These are phyloP conservation scores for Suillus placidus DNA, from an alignment of 768 basidiomycete genomes.

Conservation along the genomic window DNA sequence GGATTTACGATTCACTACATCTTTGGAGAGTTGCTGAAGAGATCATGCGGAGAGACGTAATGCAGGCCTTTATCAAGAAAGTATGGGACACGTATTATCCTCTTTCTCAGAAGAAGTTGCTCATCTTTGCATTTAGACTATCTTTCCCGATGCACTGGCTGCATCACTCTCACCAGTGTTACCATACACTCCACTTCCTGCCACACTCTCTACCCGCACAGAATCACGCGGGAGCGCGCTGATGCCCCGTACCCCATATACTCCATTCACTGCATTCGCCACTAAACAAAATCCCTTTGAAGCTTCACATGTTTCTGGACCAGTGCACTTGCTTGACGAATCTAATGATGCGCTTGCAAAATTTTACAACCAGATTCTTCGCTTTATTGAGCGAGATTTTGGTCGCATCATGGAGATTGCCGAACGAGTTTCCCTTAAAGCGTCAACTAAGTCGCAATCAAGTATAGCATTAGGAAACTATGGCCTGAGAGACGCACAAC, in stretches of 20 bases:
- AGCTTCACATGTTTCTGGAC: constrained; percentile 32
- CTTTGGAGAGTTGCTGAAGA: constrained; percentile 91
- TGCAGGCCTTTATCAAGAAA: constrained; percentile 77
- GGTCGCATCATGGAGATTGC: constrained; percentile 75
- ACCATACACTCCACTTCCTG: constrained; percentile 71
- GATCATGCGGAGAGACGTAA: constrained; percentile 70
- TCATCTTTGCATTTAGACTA: constrained; percentile 51
- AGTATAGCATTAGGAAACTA: constrained; percentile 7
- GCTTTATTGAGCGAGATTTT: constrained; percentile 78
- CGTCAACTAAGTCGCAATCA: constrained; percentile 30
- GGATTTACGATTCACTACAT: constrained; percentile 77
- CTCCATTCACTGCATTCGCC: constrained; percentile 51
- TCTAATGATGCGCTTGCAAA: constrained; percentile 66
- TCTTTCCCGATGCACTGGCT: constrained; percentile 68
- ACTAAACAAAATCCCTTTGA: constrained; percentile 45
- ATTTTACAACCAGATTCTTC: constrained; percentile 82
- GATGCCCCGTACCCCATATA: constrained; percentile 59
- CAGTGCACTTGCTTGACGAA: constrained; percentile 63
- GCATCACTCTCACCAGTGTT: constrained; percentile 74
- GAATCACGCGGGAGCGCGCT: constrained; percentile 27
- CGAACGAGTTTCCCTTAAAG: constrained; percentile 62
- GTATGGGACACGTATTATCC: constrained; percentile 39
- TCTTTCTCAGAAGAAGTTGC: constrained; percentile 7
- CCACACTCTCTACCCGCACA: constrained; percentile 11
- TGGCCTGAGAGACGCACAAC: constrained; percentile 12